phyloP scores from a whole-genome alignment of 495 filamentous ascomycete species.

The Penicillium verhagenii region DNA sequence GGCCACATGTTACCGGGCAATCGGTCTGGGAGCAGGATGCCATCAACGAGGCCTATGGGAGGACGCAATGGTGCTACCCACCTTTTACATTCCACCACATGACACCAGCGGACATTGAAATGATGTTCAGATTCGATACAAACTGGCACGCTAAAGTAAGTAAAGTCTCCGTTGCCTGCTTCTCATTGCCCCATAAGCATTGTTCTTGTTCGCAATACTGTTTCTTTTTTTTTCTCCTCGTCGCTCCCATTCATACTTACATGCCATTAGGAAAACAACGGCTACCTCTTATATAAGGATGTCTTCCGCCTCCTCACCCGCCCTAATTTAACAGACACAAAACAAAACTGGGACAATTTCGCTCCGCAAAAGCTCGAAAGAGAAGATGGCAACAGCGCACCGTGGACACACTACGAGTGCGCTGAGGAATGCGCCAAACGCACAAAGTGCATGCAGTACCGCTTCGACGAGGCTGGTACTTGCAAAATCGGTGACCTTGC shows the following conservation, averaged over 20 bases:
- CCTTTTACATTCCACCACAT: conserved; percentile 51
- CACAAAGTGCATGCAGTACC: conserved; percentile 40
- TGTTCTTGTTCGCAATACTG: no score
- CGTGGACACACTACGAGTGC: conserved; percentile 27
- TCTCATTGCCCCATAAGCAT: no score
- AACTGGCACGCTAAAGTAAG: conserved; percentile 34
- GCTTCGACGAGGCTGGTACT: conserved; percentile 28
- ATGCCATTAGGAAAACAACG: conserved; percentile 12
- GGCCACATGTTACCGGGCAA: conserved; percentile 34
- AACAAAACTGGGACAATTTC: conserved; percentile 32
- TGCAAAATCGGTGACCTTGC: conserved; percentile 24
- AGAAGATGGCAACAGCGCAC: conserved; percentile 13
- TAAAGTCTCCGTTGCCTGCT: no score
- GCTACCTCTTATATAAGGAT: conserved; percentile 20
- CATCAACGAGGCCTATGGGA: conserved; percentile 32
- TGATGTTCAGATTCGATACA: conserved; percentile 40
- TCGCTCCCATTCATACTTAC: neutral
- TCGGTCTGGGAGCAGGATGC: conserved; percentile 42
- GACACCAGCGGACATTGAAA: conserved; percentile 35
- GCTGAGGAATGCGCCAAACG: conserved; percentile 33
- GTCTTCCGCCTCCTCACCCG: conserved; percentile 26
- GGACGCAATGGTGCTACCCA: conserved; percentile 49
- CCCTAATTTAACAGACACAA: conserved; percentile 15
- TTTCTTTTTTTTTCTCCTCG: neutral
- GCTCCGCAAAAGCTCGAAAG: conserved; percentile 10